Evolutionary conservation across 108 stramenopile genomes (phyloP).

Genomic region (Skeletonema menzelii): DNA sequence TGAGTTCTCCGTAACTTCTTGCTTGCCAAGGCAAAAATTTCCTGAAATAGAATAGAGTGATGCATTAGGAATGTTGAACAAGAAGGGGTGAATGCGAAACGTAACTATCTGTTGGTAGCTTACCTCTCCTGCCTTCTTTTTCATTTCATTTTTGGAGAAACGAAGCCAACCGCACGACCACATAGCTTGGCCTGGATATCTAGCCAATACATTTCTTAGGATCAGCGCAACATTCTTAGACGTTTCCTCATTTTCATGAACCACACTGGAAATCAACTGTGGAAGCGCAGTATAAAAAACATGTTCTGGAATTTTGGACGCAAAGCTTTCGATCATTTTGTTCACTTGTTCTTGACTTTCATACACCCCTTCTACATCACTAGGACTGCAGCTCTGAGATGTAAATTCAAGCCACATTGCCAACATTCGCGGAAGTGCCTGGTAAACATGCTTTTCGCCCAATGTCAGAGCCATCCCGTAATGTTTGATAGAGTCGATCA

Average conservation of each 20-base stretch:
- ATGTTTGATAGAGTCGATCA: slow-evolving; percentile 66
- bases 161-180: slow-evolving; percentile 89
- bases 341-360: slow-evolving; percentile 66
- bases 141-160: slow-evolving; percentile 54
- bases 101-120: neutral
- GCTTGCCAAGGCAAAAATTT: slow-evolving; percentile 74
- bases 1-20: slow-evolving; percentile 52
- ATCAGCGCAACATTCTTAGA: slow-evolving; percentile 60
- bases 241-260: slow-evolving; percentile 64
- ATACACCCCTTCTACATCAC: slow-evolving; percentile 6
- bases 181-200: slow-evolving; percentile 84
- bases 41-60: slow-evolving; percentile 7
- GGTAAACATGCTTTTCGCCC: slow-evolving; percentile 81
- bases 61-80: neutral
- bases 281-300: slow-evolving; percentile 87
- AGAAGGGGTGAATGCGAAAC: neutral
- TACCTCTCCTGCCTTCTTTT: slow-evolving; percentile 59
- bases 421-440: slow-evolving; percentile 85
- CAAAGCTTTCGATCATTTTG: slow-evolving; percentile 50
- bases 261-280: slow-evolving; percentile 78
- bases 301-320: slow-evolving; percentile 57
- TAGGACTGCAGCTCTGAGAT: slow-evolving; percentile 11
- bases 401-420: slow-evolving; percentile 90
- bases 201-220: slow-evolving; percentile 63
- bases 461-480: slow-evolving; percentile 70